These are phyloP conservation scores for Lojkania enalia DNA, from an alignment of 2,329 filamentous ascomycete genomes.

Conservation along the genomic window DNA sequence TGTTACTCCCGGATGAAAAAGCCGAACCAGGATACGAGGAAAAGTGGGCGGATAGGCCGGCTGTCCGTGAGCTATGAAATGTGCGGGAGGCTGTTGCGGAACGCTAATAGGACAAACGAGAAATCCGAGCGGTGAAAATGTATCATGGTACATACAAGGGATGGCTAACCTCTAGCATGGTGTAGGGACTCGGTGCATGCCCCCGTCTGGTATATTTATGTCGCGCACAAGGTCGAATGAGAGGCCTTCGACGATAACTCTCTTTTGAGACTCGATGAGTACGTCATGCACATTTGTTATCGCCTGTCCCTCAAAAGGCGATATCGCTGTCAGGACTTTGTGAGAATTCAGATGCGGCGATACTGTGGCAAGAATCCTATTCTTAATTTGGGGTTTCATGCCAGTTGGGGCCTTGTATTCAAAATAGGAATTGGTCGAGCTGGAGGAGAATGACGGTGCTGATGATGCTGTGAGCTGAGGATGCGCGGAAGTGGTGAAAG, in stretches of 20 bases:
- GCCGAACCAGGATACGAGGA: neutral
- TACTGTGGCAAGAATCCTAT: constrained; percentile 37
- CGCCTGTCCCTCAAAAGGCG: constrained; percentile 36
- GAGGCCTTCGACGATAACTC: constrained; percentile 40
- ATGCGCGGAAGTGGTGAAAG: constrained; percentile 25
- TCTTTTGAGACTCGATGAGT: constrained; percentile 36
- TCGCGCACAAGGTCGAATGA: constrained; percentile 40
- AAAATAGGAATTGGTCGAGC: constrained; percentile 38
- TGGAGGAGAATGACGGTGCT: constrained; percentile 36
- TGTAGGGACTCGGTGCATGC: constrained; percentile 21
- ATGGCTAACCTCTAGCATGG: constrained; percentile 29
- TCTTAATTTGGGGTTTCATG: constrained; percentile 27
- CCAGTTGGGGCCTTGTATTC: constrained; percentile 33
- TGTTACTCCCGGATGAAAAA: neutral
- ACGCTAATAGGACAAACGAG: constrained; percentile 20
- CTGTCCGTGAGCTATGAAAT: constrained; percentile 16
- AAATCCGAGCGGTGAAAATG: neutral
- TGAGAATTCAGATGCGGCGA: constrained; percentile 22
- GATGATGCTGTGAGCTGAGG: constrained; percentile 37
- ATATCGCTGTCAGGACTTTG: constrained; percentile 35
- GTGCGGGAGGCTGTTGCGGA: neutral
- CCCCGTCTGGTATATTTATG: constrained; percentile 25
- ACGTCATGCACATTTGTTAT: constrained; percentile 37
- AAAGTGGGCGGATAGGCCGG: constrained; percentile 25
- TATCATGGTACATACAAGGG: too few relatives aligned